Base-by-base conservation (phyloP, 331 rosid genomes). In the Telfairia occidentalis region DNA sequence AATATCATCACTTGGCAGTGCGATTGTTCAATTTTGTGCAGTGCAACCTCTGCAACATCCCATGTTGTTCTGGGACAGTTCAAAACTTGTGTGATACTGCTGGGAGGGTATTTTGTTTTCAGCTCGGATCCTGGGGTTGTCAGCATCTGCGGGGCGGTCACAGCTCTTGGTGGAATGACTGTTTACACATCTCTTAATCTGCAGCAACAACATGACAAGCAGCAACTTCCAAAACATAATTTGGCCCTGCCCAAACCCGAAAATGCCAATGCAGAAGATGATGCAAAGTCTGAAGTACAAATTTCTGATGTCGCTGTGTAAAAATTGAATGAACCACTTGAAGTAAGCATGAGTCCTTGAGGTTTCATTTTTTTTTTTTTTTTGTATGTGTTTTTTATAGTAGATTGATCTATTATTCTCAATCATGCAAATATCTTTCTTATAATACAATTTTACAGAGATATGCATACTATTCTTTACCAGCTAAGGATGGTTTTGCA, bases 1-100 rank as follows among this genome's bases (percentile, higher is more conserved):
- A 10, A 28, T 55, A 55, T 9, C 63, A 10, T 55, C n/a, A 7
- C 21, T 53, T 55, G 38, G 72, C 72, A 65, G 72, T 65, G 49
- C 21, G 9, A 10, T 40, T 67, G 74, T 69, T 69, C 53, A 42
- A 69, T 40, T 42, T 70, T 71, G 76, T 84, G 90, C 92, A 94
- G 98, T 43, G 98, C 98, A 49, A 94, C 98, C 78, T 94, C 93
- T 21, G 98, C 98, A n/a, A 94, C 96, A 46, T 84, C 96, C 35
- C 98, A 94, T 81, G 98, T 94, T 72, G 97, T 94, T 65, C 82
- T 94, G 57, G 98, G 98, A 77, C 98, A 94, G 75, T 94, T 94
- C 75, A 94, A 94, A 61, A 94, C 97, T 0, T 94, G 97, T 70
- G 97, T 94, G 5, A 83, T 92, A 71, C 73, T 92, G 71, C 77